Base-by-base conservation (phyloP, 2,329 filamentous ascomycete genomes). In the Exophiala sp. region DNA sequence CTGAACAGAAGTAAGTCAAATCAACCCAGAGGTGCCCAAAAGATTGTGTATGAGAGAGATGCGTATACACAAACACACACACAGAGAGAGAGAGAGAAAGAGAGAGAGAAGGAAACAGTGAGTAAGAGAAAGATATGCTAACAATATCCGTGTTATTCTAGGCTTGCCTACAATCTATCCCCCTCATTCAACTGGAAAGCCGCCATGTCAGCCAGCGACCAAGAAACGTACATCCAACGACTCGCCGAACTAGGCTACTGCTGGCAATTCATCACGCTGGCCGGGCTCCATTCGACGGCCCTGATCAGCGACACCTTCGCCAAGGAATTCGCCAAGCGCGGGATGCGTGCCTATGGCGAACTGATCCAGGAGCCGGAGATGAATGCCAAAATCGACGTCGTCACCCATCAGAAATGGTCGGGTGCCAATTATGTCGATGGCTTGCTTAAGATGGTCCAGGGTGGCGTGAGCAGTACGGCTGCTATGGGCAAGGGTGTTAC, bases 211-310 rank as follows among this genome's bases (percentile, higher is more conserved):
- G 82, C 86, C 59, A 77, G 79, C 46, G 91, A 97, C 68, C 93
- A 98, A 73, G 88, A 95, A 74, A 98, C 93, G 16, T 98, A 97
- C 75, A 98, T 98, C 74, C 76, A 83, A 57, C 87, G 93, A 35
- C 85, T 98, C 34, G 89, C 83, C 54, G 65, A 74, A 56, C 80
- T 98, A 42, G 93, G 93, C 57, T 98, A 98, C 80, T 95, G 88
- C 81, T 98, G 93, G 93, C 93, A 98, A 72, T 98, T 98, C 78
- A 98, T 98, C 76, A 98, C 93, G n/a, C 81, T 98, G 40, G 93
- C 91, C 3, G 93, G 93, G 60, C 79, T 98, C 66, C 93, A 98
- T 77, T 95, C 88, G 56, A 96, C 88, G 2, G 93, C 91, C 30
- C 81, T 98, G 46, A 94, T 95, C 73, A 85, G 84, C 64, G 82